A percentile compares a stretch with the other conserved stretches of the same genome.
phyloP scores from a whole-genome alignment of 345 rosid species.

The Pistacia atlantica region DNA sequence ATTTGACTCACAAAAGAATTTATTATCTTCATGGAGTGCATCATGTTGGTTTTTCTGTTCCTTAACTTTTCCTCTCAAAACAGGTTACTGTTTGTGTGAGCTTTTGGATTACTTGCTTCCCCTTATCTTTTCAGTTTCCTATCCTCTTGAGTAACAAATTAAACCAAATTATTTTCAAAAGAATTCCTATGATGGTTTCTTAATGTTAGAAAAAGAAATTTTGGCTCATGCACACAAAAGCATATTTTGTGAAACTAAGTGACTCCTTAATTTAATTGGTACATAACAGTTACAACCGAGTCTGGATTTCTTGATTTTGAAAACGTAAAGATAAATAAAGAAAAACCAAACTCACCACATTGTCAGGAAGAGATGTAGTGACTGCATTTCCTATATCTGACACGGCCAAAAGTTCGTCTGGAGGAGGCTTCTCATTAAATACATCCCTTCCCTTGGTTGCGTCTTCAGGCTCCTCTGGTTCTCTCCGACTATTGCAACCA shows the following conservation, averaged over 20 bases:
- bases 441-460: constrained; percentile 93
- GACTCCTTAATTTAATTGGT: neutral
- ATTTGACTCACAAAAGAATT: neutral
- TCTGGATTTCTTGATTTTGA: neutral
- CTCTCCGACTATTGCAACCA: constrained; percentile 67
- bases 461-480: constrained; percentile 98
- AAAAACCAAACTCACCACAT: constrained; percentile 64
- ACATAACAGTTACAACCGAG: neutral
- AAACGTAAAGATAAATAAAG: neutral
- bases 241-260: neutral
- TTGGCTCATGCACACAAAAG: neutral
- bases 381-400: constrained; percentile 91
- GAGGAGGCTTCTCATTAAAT: constrained; percentile 95
- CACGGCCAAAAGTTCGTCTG: constrained; percentile 94
- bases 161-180: neutral
- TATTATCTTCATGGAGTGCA: neutral
- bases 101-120: neutral
- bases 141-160: neutral
- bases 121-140: neutral
- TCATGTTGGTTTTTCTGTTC: neutral
- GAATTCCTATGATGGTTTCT: neutral
- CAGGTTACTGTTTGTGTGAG: neutral
- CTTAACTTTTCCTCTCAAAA: neutral
- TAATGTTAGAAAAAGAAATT: too few species aligned
- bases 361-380: constrained; percentile 93